Conservation (phyloP, 768 basidiomycete species). For the Leccinellum luteum region DNA sequence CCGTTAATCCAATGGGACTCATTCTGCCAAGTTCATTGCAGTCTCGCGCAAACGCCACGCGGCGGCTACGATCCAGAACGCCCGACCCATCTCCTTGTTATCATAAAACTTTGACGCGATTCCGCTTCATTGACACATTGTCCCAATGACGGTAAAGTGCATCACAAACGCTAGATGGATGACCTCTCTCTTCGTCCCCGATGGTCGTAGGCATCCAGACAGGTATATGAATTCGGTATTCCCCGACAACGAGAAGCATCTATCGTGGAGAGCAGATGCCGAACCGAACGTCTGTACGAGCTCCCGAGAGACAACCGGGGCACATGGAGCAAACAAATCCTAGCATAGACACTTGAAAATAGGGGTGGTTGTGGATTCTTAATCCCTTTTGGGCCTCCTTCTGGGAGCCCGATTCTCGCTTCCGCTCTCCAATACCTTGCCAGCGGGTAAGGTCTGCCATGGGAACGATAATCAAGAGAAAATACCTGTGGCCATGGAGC, state of each 20-base stretch:
- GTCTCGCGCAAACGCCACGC: too few relatives aligned
- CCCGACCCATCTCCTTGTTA: too few relatives aligned
- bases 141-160: background rate
- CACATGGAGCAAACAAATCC: conserved; percentile 43
- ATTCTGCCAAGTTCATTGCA: too few relatives aligned
- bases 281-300: background rate
- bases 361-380: conserved; percentile 54
- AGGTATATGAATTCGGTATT: background rate
- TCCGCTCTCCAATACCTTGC: conserved; percentile 23
- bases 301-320: conserved; percentile 35
- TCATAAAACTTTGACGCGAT: too few relatives aligned
- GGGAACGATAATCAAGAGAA: background rate
- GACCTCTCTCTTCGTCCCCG: background rate
- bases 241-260: background rate
- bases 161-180: background rate
- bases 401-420: conserved; percentile 30
- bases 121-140: too few relatives aligned
- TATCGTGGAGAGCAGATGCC: background rate
- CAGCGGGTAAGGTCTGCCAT: conserved; percentile 14
- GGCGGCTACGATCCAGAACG: too few relatives aligned
- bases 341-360: conserved; percentile 32
- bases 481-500: background rate
- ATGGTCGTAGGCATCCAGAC: too few relatives aligned
- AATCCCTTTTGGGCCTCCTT: conserved; percentile 44
- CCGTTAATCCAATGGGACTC: too few relatives aligned